Evolutionary conservation across 129 eudicot genomes (phyloP), one percentile per base, ranked within the genome.

Genomic region (Flaveria bidentis): DNA sequence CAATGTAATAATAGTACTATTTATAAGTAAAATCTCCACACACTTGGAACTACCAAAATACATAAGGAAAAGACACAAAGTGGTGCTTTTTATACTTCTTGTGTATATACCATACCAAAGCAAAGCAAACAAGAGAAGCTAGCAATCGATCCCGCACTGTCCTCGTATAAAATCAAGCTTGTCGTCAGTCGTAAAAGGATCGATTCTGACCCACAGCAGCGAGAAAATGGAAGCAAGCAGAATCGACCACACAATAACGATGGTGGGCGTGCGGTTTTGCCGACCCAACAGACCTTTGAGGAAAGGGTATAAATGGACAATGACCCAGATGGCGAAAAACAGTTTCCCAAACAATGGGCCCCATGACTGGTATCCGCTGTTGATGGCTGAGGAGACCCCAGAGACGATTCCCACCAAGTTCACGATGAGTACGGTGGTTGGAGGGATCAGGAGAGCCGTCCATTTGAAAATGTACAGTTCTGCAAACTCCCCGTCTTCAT

Each of bases 301-400:
- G 87, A 89, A 89, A 15, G 95, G 95, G 44, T 89, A 86, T 45
- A 84, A 82, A 76, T 89, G 95, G 62, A 84, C 95, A 39, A 89
- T 84, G 26, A 89, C 95, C 95, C 95, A 86, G 3, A 89, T 63
- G 41, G 95, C 91, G n/a, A 89, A 89, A 87, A 89, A 86, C 63
- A 89, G 67, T 41, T 81, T 89, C 67, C 91, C 95, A 15, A 89
- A 89, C 18, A 89, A 80, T 0, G 95, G 91, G 33, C 95, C 95
- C 91, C 91, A 86, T 14, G 91, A 84, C 26, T 86, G 86, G 79
- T 89, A 84, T 6, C 91, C 91, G 67, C 84, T 86, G 76, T 86
- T 86, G 57, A 89, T 86, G 67, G 91, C 91, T 28, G 86, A 79
- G 0, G 95, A 89, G n/a, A 89, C 88, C 2, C 95, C 95, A 12